Percentiles rank a stretch among this genome's conserved stretches.
These are phyloP conservation scores for Kokia cookei DNA, from an alignment of 441 rosid species.

Conservation along the genomic window DNA sequence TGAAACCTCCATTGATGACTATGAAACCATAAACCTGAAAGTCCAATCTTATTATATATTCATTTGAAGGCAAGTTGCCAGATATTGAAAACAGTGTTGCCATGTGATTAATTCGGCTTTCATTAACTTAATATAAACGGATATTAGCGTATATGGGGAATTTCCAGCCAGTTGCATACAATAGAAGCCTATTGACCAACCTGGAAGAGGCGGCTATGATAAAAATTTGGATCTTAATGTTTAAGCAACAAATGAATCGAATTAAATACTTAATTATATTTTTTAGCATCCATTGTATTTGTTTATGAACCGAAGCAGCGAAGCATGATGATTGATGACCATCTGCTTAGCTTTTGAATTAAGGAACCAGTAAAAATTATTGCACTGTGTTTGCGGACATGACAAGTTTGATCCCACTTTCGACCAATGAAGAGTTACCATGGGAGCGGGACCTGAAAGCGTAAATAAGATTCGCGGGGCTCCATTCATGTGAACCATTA, in stretches of 20 bases:
- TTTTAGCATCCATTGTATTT: neutral
- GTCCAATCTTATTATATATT: neutral
- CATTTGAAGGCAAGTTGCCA: neutral
- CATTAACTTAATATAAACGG: neutral
- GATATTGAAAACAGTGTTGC: neutral
- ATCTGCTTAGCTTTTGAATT: neutral
- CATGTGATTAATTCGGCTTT: conserved; percentile 5
- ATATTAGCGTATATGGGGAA: neutral
- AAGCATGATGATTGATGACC: neutral
- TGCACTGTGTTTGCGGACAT: neutral
- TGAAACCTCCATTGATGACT: conserved; percentile 21
- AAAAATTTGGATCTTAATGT: neutral
- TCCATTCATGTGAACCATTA: neutral
- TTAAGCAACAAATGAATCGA: neutral
- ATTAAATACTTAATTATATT: neutral
- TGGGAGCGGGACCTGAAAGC: neutral
- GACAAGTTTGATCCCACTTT: neutral
- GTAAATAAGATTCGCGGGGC: neutral
- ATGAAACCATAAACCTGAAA: neutral
- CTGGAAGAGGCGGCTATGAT: neutral
- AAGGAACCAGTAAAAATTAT: neutral
- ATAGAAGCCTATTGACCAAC: neutral
- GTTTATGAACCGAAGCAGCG: neutral
- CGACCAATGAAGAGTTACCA: neutral
- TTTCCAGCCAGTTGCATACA: neutral